These are phyloP conservation scores for Yarrowia sp. DNA, from an alignment of 805 yeast genomes.

Conservation along the genomic window DNA sequence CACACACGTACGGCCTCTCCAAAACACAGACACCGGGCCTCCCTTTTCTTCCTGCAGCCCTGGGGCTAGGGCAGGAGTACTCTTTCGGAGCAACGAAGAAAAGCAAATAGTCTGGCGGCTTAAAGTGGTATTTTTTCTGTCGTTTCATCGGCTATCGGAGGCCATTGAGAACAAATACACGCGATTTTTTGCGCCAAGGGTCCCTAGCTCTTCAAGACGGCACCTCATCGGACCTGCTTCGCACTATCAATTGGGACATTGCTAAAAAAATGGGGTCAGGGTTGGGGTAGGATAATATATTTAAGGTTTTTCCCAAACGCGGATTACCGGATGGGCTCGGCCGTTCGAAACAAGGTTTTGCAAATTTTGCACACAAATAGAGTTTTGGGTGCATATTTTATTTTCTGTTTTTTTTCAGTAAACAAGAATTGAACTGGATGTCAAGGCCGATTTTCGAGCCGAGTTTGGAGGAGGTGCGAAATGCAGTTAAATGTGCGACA, in stretches of 20 bases:
- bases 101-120: neutral
- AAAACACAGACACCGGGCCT: neutral
- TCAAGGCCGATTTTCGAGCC: neutral
- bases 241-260: conserved; percentile 8
- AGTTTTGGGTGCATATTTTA: neutral
- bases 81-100: conserved; percentile 18
- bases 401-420: neutral
- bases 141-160: too few relatives aligned
- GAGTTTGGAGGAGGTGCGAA: neutral
- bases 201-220: too few relatives aligned
- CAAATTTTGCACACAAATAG: neutral
- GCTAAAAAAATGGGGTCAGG: conserved; percentile 17
- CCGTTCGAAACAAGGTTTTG: neutral
- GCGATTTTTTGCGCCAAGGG: too few relatives aligned
- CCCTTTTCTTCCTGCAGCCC: neutral
- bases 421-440: conserved; percentile 24
- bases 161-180: too few relatives aligned
- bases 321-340: conserved; percentile 15
- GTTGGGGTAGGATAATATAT: neutral
- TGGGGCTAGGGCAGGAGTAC: neutral
- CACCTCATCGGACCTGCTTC: conserved; percentile 17
- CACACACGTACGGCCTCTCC: neutral
- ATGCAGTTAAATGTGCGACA: neutral
- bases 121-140: too few relatives aligned
- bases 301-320: too few relatives aligned